phyloP scores from a whole-genome alignment of 768 basidiomycete genomes.

The Leccinum longicurvipes region DNA sequence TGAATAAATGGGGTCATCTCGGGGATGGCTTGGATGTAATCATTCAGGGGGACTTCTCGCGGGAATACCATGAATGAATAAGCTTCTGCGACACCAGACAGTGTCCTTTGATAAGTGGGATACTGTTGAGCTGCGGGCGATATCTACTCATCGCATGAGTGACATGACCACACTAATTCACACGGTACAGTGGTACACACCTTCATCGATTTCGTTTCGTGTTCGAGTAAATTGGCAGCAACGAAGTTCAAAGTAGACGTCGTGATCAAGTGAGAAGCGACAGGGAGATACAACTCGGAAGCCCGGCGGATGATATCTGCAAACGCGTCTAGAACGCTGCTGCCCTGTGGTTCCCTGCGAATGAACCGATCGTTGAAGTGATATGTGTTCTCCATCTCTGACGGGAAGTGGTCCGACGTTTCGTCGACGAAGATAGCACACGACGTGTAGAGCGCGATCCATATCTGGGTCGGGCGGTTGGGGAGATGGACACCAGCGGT shows the following conservation, averaged over 20 bases:
- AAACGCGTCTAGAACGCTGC: too few species aligned
- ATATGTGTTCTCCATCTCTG: neutral
- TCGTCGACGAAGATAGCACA: neutral
- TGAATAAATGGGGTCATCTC: neutral
- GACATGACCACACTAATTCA: neutral
- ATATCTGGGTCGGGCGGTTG: neutral
- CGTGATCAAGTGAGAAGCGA: neutral
- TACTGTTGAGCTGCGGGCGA: neutral
- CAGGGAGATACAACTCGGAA: too few species aligned
- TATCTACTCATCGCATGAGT: neutral
- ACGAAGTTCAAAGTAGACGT: neutral
- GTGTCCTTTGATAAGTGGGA: neutral
- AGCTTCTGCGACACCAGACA: neutral
- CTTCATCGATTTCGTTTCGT: neutral
- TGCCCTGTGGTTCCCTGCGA: too few species aligned
- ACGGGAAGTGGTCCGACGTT: neutral
- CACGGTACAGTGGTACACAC: neutral
- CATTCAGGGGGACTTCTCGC: neutral
- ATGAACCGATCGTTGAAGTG: neutral
- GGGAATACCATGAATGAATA: conserved; percentile 7
- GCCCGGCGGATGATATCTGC: too few species aligned
- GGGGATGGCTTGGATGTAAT: neutral
- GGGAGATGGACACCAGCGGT: neutral
- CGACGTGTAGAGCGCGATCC: neutral
- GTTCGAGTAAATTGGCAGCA: neutral